Evolutionary conservation across 2,329 filamentous ascomycete species (phyloP).

Genomic region (Arachnopeziza araneosa): DNA sequence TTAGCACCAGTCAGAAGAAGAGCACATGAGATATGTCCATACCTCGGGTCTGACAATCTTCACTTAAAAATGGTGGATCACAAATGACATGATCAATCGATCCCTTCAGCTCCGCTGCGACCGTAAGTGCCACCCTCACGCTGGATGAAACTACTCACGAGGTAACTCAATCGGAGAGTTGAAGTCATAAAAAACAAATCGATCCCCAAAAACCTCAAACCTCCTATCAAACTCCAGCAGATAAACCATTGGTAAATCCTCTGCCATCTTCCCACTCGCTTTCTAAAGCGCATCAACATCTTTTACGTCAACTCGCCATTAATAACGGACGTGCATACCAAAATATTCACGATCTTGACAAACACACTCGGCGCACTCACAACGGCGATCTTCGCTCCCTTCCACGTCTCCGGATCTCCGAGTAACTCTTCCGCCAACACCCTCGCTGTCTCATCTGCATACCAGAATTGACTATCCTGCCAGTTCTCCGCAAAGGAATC

Average conservation of each 20-base stretch:
- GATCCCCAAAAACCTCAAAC: conserved; percentile 65
- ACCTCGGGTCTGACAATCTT: conserved; percentile 78
- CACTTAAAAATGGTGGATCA: conserved; percentile 74
- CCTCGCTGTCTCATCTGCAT: conserved; percentile 65
- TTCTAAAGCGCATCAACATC: conserved; percentile 4
- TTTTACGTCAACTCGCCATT: not conserved
- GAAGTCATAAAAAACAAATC: conserved; percentile 70
- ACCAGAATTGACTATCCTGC: conserved; percentile 83
- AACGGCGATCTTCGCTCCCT: conserved; percentile 56
- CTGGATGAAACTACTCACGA: conserved; percentile 31
- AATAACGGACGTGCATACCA: conserved; percentile 39
- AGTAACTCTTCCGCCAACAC: conserved; percentile 61
- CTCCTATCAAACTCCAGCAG: conserved; percentile 71
- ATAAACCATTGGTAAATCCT: conserved; percentile 49
- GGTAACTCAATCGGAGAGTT: conserved; percentile 61
- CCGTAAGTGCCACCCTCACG: not conserved
- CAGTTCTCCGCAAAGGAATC: conserved; percentile 73
- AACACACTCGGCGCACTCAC: conserved; percentile 74
- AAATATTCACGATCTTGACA: conserved; percentile 66
- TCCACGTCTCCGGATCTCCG: conserved; percentile 43
- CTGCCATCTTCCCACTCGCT: conserved; percentile 1
- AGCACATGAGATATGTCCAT: conserved; percentile 9
- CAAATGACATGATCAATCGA: conserved; percentile 64
- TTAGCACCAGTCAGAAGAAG: not conserved
- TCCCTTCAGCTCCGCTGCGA: conserved; percentile 50